Conservation (phyloP, 805 yeast species). For the Saccharomycopsis oosterbeekiorum region DNA sequence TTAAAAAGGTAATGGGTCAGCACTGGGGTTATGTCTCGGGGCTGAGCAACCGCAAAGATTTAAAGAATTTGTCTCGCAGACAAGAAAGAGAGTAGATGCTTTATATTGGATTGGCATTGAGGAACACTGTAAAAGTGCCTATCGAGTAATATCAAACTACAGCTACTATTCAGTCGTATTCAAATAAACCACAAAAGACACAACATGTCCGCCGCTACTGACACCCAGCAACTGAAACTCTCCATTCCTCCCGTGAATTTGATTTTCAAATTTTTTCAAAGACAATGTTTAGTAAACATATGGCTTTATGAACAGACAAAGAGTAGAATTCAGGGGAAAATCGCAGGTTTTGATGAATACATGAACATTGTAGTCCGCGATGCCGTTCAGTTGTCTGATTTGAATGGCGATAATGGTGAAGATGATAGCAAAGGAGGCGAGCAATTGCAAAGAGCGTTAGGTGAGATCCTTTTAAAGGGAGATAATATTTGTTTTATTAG, state of each 20-base stretch:
- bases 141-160: no score
- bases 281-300: constrained; percentile 66
- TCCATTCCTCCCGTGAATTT: constrained; percentile 82
- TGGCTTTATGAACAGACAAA: constrained; percentile 87
- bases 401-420: constrained; percentile 32
- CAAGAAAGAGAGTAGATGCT: no score
- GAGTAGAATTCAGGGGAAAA: constrained; percentile 67
- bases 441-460: constrained; percentile 29
- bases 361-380: constrained; percentile 73
- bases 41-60: no score
- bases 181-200: not conserved
- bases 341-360: constrained; percentile 93
- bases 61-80: no score
- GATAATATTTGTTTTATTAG: constrained; percentile 80
- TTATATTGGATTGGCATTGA: no score
- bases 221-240: not conserved
- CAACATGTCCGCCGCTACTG: not conserved
- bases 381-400: constrained; percentile 48
- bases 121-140: no score
- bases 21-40: no score
- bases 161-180: no score
- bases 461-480: constrained; percentile 78
- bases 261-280: constrained; percentile 78
- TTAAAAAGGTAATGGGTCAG: no score
- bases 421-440: constrained; percentile 28